Evolutionary conservation across 116 monocot genomes (phyloP).

Genomic region (Dioscorea cayenensis): DNA sequence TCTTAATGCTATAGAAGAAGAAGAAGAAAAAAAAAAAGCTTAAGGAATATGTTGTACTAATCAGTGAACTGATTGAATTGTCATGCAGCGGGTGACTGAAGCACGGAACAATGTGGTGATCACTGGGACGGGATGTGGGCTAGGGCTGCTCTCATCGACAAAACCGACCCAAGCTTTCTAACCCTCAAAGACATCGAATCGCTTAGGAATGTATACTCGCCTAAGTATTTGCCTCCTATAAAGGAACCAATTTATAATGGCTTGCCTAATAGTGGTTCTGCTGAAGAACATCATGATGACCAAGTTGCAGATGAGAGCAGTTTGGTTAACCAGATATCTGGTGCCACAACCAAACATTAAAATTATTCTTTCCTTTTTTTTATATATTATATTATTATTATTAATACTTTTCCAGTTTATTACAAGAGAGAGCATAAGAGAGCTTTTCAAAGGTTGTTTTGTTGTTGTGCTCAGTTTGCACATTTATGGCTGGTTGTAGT

Average conservation of each 20-base stretch:
- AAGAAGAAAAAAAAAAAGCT: too few species aligned
- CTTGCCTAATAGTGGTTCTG: too few species aligned
- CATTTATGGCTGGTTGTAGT: too few species aligned
- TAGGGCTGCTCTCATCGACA: conserved; percentile 71
- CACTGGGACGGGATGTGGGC: conserved; percentile 97
- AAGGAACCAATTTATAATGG: not conserved
- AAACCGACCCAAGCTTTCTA: conserved; percentile 82
- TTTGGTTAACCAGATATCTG: not conserved
- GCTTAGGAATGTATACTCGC: conserved; percentile 10
- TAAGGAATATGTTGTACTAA: not conserved
- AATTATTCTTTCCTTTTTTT: too few species aligned
- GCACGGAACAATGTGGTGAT: conserved; percentile 73
- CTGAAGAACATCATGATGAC: not conserved
- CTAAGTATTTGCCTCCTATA: too few species aligned
- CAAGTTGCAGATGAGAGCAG: not conserved
- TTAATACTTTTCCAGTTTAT: too few species aligned
- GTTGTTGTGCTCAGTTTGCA: too few species aligned
- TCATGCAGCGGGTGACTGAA: conserved; percentile 69
- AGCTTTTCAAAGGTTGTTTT: too few species aligned
- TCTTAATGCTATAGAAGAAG: not conserved
- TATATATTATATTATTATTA: too few species aligned
- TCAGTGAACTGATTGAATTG: not conserved
- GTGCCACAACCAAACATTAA: too few species aligned
- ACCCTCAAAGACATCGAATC: conserved; percentile 34
- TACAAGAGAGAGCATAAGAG: too few species aligned